phyloP scores from a whole-genome alignment of 371 early-diverging fungal species.

The Neoconidiobolus thromboides region DNA sequence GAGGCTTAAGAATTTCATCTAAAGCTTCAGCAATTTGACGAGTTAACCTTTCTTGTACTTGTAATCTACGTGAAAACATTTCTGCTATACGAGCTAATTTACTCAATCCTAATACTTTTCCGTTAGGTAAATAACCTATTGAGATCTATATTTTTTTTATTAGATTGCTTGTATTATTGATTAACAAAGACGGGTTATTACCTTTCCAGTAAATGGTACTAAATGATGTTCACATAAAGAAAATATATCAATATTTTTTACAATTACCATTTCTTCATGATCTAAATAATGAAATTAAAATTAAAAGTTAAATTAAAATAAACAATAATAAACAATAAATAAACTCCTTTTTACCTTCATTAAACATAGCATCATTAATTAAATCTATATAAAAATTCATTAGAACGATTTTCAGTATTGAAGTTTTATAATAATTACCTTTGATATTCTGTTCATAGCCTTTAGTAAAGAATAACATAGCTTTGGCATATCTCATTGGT shows the following conservation, averaged over 20 bases:
- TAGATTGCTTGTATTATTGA: neutral
- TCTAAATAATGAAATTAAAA: constrained; percentile 37
- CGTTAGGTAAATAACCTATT: constrained; percentile 93
- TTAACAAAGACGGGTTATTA: constrained; percentile 9
- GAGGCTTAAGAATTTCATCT: constrained; percentile 78
- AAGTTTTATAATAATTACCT: constrained; percentile 20
- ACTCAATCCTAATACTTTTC: constrained; percentile 84
- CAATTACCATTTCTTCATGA: constrained; percentile 96
- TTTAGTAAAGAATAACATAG: constrained; percentile 88
- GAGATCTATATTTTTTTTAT: constrained; percentile 27
- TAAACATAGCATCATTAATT: constrained; percentile 82
- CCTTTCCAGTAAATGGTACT: constrained; percentile 94
- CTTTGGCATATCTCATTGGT: constrained; percentile 92
- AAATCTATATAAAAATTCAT: constrained; percentile 27
- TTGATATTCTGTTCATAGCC: constrained; percentile 80
- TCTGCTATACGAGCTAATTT: constrained; percentile 96
- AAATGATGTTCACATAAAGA: constrained; percentile 97
- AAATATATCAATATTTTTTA: constrained; percentile 84
- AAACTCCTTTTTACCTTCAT: constrained; percentile 45
- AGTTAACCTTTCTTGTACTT: constrained; percentile 95
- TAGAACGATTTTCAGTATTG: neutral
- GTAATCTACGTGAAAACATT: constrained; percentile 88
- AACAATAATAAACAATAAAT: neutral
- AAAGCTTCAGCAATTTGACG: constrained; percentile 88
- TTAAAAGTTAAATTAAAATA: neutral